Evolutionary conservation across 257 asterid genomes (phyloP), one percentile per base, ranked within the genome.

Genomic region (Scutellaria galericulata): DNA sequence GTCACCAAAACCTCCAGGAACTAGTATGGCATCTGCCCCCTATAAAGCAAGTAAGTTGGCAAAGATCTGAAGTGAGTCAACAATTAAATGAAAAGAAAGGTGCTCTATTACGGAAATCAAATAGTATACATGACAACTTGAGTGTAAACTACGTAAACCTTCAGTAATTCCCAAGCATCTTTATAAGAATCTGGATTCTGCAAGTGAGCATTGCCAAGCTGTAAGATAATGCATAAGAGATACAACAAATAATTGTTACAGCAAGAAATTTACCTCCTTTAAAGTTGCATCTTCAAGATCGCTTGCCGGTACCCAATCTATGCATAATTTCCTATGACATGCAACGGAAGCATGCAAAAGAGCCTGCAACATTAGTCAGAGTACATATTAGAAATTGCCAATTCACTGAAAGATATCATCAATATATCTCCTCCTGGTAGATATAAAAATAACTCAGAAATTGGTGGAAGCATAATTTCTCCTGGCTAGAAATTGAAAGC

Each of bases 331-430:
- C 80, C 90, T 83, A 59, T 40, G 83, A 72, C 95, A 88, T 66
- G 90, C 86, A 74, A 93, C 96, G 64, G 93, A 88, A 72, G 98
- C 98, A 80, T 93, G 98, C 85, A 90, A 77, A 83, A 93, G 98
- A 86, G 97, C 97, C 96, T 93, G 91, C 72, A 86, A 82, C 77
- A 39, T 24, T 24, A 72, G 66, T 61, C 51, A 47, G 18, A 59
- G 66, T 31, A 31, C 37, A 31, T 4, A 31, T 76, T 22, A 81
- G 55, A 57, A 78, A 40, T 8, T 45, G 35, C 22, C 20, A 64
- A 53, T 51, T 75, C 62, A 50, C 35, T 9, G 56, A 51, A 18
- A 65, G 70, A 66, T 10, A 41, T 39, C 57, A 40, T 45, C 24
- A 7, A 51, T n/a, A 24, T 9, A 44, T 51, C 40, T 51, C 51